Evolutionary conservation across 345 rosid genomes (phyloP).

Genomic region (Acer yangbiense): DNA sequence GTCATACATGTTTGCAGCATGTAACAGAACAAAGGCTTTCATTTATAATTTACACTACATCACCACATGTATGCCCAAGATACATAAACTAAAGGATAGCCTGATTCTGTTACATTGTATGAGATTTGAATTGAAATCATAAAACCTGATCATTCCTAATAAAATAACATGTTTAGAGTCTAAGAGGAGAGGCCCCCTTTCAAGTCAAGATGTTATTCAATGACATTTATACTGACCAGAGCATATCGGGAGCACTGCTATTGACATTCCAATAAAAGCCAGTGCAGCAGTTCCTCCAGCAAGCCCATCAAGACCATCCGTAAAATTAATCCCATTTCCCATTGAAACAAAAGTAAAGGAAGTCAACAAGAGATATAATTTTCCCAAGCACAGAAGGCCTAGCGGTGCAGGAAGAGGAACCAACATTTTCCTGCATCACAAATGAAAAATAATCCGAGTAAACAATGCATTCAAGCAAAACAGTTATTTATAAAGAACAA

Average conservation of each 20-base stretch:
- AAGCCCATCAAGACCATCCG: conserved; percentile 86
- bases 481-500: not conserved
- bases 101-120: not conserved
- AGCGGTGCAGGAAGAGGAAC: conserved; percentile 84
- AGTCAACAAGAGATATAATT: conserved; percentile 63
- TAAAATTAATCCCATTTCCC: conserved; percentile 75
- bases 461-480: not conserved
- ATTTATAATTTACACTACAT: not conserved
- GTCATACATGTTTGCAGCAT: not conserved
- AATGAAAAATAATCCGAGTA: not conserved
- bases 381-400: conserved; percentile 79
- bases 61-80: not conserved
- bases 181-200: not conserved
- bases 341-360: conserved; percentile 78
- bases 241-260: conserved; percentile 88
- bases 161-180: conserved; percentile 7
- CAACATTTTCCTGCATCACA: conserved; percentile 71
- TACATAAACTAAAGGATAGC: not conserved
- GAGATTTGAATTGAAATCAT: not conserved
- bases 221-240: conserved; percentile 57
- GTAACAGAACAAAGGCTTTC: not conserved
- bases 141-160: not conserved
- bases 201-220: not conserved
- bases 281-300: conserved; percentile 86
- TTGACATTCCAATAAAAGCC: conserved; percentile 85